Base-by-base conservation (phyloP, 192 early-diverging fungal genomes). In the Rhizophagus sp. region DNA sequence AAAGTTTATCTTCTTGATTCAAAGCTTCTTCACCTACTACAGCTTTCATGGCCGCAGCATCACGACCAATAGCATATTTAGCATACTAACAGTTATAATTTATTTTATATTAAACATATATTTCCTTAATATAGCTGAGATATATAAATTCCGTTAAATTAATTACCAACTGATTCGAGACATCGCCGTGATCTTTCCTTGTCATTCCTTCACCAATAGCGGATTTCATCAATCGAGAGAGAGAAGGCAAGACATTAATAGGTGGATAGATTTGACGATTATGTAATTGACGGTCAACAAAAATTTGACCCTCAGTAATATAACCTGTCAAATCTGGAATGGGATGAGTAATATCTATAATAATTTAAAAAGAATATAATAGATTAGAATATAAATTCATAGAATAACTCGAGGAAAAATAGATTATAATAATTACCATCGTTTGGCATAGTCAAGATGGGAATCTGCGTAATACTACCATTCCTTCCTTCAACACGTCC, bases 381-480 rank as follows among this genome's bases (percentile, higher is more conserved):
- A 11, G 13, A 7, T 69, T n/a, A 79, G 52, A 69, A 68, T 22
- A 49, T 44, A 33, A 17, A 66, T 75, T 33, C 6, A 69, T 33
- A 15, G 12, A 47, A 78, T 62, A 24, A 19, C 15, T 24, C 6
- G 73, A 75, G 39, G 39, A 41, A 27, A 27, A 57, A 66, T n/a
- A 44, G 25, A 39, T n/a, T 33, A 72, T 50, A 52, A 12, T 25
- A 33, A 47, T 79, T 87, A 94, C 93, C 95, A 92, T 99, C 98
- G 90, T 98, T 99, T 50, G 98, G 98, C 98, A 99, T 99, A 34
- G 98, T 98, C 85, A 99, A 86, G 88, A 99, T 99, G n/a, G 98
- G 98, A 76, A 99, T 98, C 86, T 99, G 98, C 27, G 98, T 99
- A 78, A 99, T 99, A 50, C 95, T 96, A 70, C 98, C 98, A 86